These are phyloP conservation scores for Malus domestica DNA, from an alignment of 306 rosid genomes.

Conservation along the genomic window DNA sequence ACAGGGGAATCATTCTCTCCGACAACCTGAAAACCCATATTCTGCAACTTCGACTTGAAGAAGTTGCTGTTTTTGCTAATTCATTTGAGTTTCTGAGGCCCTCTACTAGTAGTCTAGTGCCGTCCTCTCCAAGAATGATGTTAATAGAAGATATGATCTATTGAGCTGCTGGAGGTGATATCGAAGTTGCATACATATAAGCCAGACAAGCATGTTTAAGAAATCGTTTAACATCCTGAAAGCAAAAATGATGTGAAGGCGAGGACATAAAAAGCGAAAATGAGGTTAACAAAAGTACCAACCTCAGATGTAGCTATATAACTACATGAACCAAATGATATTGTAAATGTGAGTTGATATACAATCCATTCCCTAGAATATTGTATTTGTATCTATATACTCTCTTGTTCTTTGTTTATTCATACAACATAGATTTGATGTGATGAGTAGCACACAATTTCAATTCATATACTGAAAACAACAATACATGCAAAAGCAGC, in stretches of 20 bases:
- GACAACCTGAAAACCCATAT: slow-evolving; percentile 81
- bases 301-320: slow-evolving; percentile 81
- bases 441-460: no score
- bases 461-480: no score
- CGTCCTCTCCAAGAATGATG: slow-evolving; percentile 82
- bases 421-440: no score
- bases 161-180: slow-evolving; percentile 84
- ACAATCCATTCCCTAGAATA: no score
- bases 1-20: slow-evolving; percentile 81
- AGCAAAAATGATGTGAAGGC: background rate
- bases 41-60: slow-evolving; percentile 70
- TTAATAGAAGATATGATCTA: slow-evolving; percentile 68
- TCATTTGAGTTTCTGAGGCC: slow-evolving; percentile 66
- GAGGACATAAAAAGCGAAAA: background rate
- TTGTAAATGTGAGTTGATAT: slow-evolving; percentile 20
- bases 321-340: slow-evolving; percentile 80
- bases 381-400: no score
- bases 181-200: slow-evolving; percentile 70
- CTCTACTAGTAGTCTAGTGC: slow-evolving; percentile 71
- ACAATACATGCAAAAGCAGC: no score
- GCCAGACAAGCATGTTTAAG: slow-evolving; percentile 72
- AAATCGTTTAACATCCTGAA: slow-evolving; percentile 65
- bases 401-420: no score
- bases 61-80: slow-evolving; percentile 72
- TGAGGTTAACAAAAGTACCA: background rate